Evolutionary conservation across 225 moss, liverwort and hornwort species (phyloP).

Genomic region (Physcomitrellopsis africana): DNA sequence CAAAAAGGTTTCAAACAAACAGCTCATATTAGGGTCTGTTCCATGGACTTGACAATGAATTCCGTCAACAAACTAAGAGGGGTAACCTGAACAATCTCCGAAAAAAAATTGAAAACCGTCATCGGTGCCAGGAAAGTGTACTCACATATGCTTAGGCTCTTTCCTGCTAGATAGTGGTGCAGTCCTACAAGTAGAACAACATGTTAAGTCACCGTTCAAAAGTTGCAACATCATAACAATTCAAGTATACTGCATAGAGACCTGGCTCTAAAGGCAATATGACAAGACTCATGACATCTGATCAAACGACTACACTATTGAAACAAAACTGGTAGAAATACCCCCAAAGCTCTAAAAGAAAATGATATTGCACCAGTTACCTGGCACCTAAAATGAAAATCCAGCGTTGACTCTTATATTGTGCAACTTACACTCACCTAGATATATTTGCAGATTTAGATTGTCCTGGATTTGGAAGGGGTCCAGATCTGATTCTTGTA

Average conservation of each 20-base stretch:
- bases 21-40: neutral
- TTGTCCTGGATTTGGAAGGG: slow-evolving; percentile 37
- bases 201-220: slow-evolving; percentile 10
- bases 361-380: neutral
- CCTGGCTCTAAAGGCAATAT: neutral
- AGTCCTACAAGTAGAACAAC: slow-evolving; percentile 37
- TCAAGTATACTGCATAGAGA: neutral
- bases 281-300: neutral
- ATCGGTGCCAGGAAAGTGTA: slow-evolving; percentile 3
- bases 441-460: slow-evolving; percentile 41
- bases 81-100: neutral
- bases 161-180: slow-evolving; percentile 41
- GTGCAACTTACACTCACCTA: slow-evolving; percentile 28
- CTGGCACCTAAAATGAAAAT: neutral
- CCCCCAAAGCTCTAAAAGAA: neutral
- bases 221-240: neutral
- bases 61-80: neutral
- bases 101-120: neutral
- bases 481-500: slow-evolving; percentile 44
- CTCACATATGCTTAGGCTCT: slow-evolving; percentile 53
- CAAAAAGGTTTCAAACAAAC: neutral
- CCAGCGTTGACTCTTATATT: neutral
- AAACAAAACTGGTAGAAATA: neutral
- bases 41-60: neutral
- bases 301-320: neutral